Conservation (phyloP, 163 green algal species). For the Scenedesmus sp. region DNA sequence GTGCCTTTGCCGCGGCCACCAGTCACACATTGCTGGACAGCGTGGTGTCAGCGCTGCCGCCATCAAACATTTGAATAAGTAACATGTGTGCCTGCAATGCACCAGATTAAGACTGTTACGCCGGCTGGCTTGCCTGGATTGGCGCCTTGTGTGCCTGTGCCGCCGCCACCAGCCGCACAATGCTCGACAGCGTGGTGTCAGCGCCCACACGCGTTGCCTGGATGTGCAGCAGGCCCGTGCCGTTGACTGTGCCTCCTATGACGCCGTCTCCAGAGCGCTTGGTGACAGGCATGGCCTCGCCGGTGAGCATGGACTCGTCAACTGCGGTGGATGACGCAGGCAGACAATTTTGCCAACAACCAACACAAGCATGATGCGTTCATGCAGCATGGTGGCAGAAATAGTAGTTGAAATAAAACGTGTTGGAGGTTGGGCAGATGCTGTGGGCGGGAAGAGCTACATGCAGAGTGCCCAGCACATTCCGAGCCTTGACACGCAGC, state of each 20-base stretch:
- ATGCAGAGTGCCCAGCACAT: no score
- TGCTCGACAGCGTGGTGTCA: conserved; percentile 37
- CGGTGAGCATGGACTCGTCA: conserved; percentile 97
- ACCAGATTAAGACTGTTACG: no score
- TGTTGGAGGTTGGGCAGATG: no score
- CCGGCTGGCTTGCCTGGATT: neutral
- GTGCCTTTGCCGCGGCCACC: no score
- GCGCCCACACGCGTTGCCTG: conserved; percentile 80
- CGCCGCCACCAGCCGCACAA: conserved; percentile 45
- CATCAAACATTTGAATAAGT: no score
- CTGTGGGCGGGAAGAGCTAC: neutral
- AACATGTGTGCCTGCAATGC: no score
- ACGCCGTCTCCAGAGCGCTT: conserved; percentile 26
- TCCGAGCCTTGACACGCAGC: no score
- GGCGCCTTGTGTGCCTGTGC: conserved; percentile 49
- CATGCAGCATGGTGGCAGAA: neutral
- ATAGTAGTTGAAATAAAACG: no score
- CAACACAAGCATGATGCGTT: no score
- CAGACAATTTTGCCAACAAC: no score
- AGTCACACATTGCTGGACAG: no score
- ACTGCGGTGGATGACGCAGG: neutral
- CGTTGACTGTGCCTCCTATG: conserved; percentile 55
- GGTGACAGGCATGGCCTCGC: conserved; percentile 69
- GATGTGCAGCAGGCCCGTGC: conserved; percentile 24
- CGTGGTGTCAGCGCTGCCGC: neutral